These are phyloP conservation scores for Botryotinia calthae DNA, from an alignment of 2,329 filamentous ascomycete species.

Conservation along the genomic window DNA sequence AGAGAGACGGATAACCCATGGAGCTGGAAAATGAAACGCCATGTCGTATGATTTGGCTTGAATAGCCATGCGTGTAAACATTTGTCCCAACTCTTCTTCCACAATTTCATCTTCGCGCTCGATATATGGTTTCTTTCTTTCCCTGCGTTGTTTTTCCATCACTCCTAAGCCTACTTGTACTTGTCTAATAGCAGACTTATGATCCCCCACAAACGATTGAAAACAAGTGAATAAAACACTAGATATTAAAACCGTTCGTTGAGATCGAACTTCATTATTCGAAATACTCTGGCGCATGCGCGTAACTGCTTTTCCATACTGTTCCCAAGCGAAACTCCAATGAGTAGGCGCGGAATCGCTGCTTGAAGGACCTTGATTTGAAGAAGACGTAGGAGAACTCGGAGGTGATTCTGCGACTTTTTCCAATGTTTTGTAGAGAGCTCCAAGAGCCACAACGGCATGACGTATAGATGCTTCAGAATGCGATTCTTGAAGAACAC, in stretches of 20 bases:
- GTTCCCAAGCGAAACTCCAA: slow-evolving; percentile 58
- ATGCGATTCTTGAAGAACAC: slow-evolving; percentile 63
- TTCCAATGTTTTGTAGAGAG: slow-evolving; percentile 65
- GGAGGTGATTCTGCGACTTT: slow-evolving; percentile 52
- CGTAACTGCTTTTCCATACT: slow-evolving; percentile 57
- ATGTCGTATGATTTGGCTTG: slow-evolving; percentile 67
- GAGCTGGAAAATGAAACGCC: slow-evolving; percentile 64
- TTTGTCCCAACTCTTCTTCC: slow-evolving; percentile 56
- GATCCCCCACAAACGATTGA: slow-evolving; percentile 64
- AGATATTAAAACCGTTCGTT: slow-evolving; percentile 59
- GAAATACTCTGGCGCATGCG: slow-evolving; percentile 48
- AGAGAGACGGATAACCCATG: slow-evolving; percentile 56
- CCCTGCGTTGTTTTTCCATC: slow-evolving; percentile 51
- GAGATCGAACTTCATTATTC: slow-evolving; percentile 45
- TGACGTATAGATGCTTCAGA: slow-evolving; percentile 60
- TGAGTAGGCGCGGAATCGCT: slow-evolving; percentile 48
- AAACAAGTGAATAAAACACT: slow-evolving; percentile 66
- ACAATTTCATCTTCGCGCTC: slow-evolving; percentile 29
- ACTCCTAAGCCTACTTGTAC: slow-evolving; percentile 58
- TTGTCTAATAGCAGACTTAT: slow-evolving; percentile 59
- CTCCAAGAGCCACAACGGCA: slow-evolving; percentile 63
- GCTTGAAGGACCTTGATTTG: slow-evolving; percentile 27
- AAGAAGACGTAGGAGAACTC: slow-evolving; percentile 26
- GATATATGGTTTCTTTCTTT: slow-evolving; percentile 41
- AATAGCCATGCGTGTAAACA: slow-evolving; percentile 62